Base-by-base conservation (phyloP, 1,139 yeast species). In the Magnusiomyces ingens region DNA sequence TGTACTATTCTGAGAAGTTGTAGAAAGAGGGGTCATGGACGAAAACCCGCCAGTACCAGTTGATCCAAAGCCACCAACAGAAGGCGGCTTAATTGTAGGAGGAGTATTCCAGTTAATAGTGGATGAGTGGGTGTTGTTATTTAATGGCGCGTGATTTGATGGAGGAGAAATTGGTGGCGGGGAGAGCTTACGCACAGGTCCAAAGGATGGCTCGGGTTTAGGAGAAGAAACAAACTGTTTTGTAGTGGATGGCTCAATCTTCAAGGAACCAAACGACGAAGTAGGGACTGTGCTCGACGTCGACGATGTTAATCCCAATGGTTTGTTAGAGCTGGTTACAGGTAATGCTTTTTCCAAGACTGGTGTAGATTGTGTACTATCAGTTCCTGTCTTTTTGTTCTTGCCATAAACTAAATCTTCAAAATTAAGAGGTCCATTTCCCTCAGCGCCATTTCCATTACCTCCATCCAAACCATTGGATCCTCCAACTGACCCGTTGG, bases 351-450 rank as follows among this genome's bases (percentile, higher is more conserved):
- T 26, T 8, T 26, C 32, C 32, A 26, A 26, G 4, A 26, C 32
- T 26, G 32, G 32, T 5, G 32, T 26, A 5, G 32, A 26, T 26
- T 26, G 32, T 26, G 32, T 26, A 26, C 32, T 26, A 5, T 26
- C 32, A 8, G 32, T 26, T 26, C n/a, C 36, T 32, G 6, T 32
- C 36, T 36, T 36, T 15, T 48, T 55, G 51, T 57, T 49, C 26
- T 52, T 53, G n/a, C 56, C 56, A 37, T 47, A 53, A 18, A 55
- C 45, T 6, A 56, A 32, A 35, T 48, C 53, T 22, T 56, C 57
- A 48, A 56, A 56, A 21, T 48, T 42, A 22, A 22, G 42, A 4
- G 51, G 44, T 11, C 45, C 51, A 19, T 26, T 18, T 8, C 26
- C 41, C 1, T 26, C 40, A 11, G 21, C 38, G 17, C 26, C 35